Percentiles rank a stretch among this genome's conserved stretches.
These are phyloP conservation scores for Hymenotorrendiella dingleyae DNA, from an alignment of 2,329 filamentous ascomycete genomes.

Conservation along the genomic window DNA sequence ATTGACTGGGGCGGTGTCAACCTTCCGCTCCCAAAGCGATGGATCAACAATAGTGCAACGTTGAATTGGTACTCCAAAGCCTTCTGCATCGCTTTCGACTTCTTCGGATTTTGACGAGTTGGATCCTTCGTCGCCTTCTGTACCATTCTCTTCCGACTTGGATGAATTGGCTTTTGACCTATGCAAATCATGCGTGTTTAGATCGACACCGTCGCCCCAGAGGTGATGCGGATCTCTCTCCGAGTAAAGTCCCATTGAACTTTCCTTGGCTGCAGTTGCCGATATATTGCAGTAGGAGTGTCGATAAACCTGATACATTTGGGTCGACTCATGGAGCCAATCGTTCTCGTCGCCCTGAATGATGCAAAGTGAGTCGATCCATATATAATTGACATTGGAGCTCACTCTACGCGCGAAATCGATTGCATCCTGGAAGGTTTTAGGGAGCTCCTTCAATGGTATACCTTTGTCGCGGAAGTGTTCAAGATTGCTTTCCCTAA, in stretches of 20 bases:
- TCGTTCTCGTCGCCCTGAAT: constrained; percentile 2
- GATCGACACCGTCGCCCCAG: constrained; percentile 7
- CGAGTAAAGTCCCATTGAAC: constrained; percentile 4
- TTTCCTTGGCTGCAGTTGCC: constrained; percentile 7
- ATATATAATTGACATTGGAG: constrained; percentile 2
- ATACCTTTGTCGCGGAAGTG: constrained; percentile 2
- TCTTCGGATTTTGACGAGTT: no score
- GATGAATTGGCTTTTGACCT: no score
- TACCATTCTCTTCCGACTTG: no score
- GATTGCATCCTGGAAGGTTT: constrained; percentile 5
- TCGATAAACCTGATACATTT: constrained; percentile 10
- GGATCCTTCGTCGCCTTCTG: background rate
- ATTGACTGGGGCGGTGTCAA: constrained; percentile 9
- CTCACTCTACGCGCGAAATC: constrained; percentile 1
- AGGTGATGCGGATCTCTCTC: background rate
- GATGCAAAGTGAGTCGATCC: constrained; percentile 8
- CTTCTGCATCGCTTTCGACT: no score
- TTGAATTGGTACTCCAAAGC: no score
- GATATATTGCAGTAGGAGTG: constrained; percentile 12
- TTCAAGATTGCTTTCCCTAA: background rate
- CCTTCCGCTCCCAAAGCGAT: constrained; percentile 8
- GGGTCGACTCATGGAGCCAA: constrained; percentile 4
- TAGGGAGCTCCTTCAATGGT: background rate
- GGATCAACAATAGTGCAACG: constrained; percentile 7
- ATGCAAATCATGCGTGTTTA: no score